phyloP scores from a whole-genome alignment of 177 flowering plant genomes.

The Vitis hybrid region DNA sequence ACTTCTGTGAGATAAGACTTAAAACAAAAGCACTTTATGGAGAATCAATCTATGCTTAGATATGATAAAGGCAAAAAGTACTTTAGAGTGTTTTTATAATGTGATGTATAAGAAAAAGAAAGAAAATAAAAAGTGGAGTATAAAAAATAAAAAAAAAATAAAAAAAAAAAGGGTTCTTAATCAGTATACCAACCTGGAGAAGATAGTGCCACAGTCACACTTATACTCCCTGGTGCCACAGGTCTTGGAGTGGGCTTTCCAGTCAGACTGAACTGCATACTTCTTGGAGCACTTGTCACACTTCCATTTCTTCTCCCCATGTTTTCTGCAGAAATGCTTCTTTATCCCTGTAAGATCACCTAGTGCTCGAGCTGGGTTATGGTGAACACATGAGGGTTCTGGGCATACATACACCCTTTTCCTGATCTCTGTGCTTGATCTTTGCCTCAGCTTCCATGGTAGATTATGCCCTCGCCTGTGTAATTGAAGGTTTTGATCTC shows the following conservation, averaged over 20 bases:
- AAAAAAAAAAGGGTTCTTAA: background rate
- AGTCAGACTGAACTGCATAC: constrained; percentile 32
- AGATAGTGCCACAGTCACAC: constrained; percentile 33
- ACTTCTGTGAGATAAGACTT: too few species aligned
- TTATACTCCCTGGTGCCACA: constrained; percentile 34
- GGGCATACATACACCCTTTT: constrained; percentile 34
- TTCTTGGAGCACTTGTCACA: constrained; percentile 33
- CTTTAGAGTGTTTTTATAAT: too few species aligned
- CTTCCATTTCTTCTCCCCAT: constrained; percentile 37
- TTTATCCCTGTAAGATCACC: constrained; percentile 35
- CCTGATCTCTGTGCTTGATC: constrained; percentile 18
- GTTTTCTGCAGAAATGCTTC: constrained; percentile 33
- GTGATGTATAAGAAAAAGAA: too few species aligned
- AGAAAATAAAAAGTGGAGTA: too few species aligned
- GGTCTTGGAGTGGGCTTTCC: constrained; percentile 30
- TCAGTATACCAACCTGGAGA: constrained; percentile 23
- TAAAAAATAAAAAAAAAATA: too few species aligned
- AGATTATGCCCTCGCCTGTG: constrained; percentile 34
- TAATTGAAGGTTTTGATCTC: constrained; percentile 33
- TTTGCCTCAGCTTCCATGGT: constrained; percentile 36
- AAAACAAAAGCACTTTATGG: too few species aligned
- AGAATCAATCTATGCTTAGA: too few species aligned
- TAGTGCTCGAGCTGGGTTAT: constrained; percentile 27
- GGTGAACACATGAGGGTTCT: constrained; percentile 27
- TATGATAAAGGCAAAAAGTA: too few species aligned